Evolutionary conservation across 2,329 filamentous ascomycete genomes (phyloP), one percentile per base, ranked within the genome.

Genomic region (Ophiostoma sp.): DNA sequence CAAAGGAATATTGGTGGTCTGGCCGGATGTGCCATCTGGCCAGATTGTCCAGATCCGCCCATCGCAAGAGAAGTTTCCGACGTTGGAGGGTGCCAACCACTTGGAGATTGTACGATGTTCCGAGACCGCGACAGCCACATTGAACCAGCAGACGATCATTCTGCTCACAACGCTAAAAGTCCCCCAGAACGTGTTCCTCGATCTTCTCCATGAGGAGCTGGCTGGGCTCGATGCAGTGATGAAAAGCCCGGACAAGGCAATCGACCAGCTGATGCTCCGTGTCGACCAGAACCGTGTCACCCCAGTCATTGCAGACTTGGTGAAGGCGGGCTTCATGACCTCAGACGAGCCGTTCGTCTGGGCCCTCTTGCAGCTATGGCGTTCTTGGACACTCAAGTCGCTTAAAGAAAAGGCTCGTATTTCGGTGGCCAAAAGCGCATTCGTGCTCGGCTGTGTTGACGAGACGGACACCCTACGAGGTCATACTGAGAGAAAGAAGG

Each of bases 331-430:
- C 0, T 98, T 99, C 78, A 90, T 93, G 83, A 77, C 81, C 2
- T 77, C 79, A 0, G 76, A 80, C 36, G 95, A 99, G 69, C 94
- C 94, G 0, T 98, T 98, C 76, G 82, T 93, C 36, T 84, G 87
- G 70, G 93, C 92, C 0, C 77, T 97, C 8, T 79, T 99, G 11
- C 85, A 87, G 47, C 82, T 98, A 0, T 99, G 95, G 94, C 85
- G 90, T 71, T 86, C 92, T 1, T 98, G 92, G 91, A 92, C 89
- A 0, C 85, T 97, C 72, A 97, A 96, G 75, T 85, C 90, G 12
- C 83, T 99, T 18, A 97, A 97, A 73, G 93, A 98, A 73, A 98
- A 97, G 74, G 93, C 94, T 0, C 89, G 90, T 41, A 92, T 99
- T 60, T 83, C 87, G 1, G 84, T 99, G 9, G 87, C 92, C 6